Evolutionary conservation across 2,329 filamentous ascomycete genomes (phyloP).

Genomic region (Aspergillus tamarii): DNA sequence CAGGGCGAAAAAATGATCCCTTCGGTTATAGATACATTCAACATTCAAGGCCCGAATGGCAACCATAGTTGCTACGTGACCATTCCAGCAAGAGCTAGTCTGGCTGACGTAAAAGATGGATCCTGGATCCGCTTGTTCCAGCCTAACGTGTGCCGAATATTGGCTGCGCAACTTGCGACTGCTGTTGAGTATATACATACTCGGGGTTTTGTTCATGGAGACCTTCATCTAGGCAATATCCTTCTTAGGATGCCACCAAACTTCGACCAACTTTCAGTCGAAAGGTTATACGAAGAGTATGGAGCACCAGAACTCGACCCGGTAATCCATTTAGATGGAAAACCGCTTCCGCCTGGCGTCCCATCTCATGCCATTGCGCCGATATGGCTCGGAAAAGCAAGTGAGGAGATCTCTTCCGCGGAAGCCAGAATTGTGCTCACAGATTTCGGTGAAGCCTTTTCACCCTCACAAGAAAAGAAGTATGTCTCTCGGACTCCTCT

Average conservation of each 20-base stretch:
- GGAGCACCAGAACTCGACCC: conserved; percentile 24
- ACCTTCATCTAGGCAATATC: conserved; percentile 37
- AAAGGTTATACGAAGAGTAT: conserved; percentile 26
- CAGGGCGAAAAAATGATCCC: no score
- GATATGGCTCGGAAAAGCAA: conserved; percentile 40
- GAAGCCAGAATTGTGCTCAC: conserved; percentile 31
- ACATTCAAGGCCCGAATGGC: conserved; percentile 11
- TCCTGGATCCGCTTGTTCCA: conserved; percentile 18
- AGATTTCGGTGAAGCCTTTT: conserved; percentile 46
- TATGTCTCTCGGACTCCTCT: conserved; percentile 37
- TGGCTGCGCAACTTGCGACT: no score
- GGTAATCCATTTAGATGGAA: conserved; percentile 26
- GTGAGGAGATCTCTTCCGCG: conserved; percentile 33
- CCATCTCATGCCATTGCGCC: conserved; percentile 34
- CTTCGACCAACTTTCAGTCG: conserved; percentile 22
- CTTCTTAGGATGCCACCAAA: conserved; percentile 29
- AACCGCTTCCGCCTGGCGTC: conserved; percentile 30
- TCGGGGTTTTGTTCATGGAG: no score
- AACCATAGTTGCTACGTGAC: conserved; percentile 13
- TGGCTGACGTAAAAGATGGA: conserved; percentile 17
- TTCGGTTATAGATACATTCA: no score
- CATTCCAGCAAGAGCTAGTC: conserved; percentile 14
- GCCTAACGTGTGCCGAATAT: conserved; percentile 19
- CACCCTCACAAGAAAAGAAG: conserved; percentile 24
- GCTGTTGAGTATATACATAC: no score